Evolutionary conservation across 2,329 filamentous ascomycete species (phyloP).

Genomic region (Lachnellula arida): DNA sequence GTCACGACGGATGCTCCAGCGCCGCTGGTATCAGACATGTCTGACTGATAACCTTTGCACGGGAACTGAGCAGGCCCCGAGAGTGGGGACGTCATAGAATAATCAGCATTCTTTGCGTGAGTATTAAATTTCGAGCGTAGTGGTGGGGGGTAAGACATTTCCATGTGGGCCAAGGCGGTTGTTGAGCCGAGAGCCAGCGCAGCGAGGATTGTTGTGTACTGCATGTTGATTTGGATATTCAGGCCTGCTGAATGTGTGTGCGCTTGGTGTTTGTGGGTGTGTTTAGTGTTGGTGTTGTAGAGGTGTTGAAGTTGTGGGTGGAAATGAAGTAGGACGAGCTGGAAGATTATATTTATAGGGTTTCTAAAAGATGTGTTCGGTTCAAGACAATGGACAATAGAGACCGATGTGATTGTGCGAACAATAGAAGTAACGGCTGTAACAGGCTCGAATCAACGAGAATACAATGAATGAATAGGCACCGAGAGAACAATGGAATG

Average conservation of each 20-base stretch:
- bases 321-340: background rate
- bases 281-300: background rate
- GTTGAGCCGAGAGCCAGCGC: constrained; percentile 4
- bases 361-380: background rate
- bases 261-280: background rate
- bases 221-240: constrained; percentile 7
- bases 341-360: background rate
- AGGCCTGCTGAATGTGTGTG: background rate
- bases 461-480: background rate
- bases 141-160: constrained; percentile 12
- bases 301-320: background rate
- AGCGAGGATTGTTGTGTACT: constrained; percentile 4
- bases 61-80: constrained; percentile 10
- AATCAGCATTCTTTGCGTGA: constrained; percentile 5
- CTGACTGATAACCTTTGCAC: constrained; percentile 16
- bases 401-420: background rate
- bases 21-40: constrained; percentile 3
- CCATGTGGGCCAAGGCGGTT: constrained; percentile 11
- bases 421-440: background rate
- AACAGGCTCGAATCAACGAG: constrained; percentile 1
- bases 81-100: constrained; percentile 14
- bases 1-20: constrained; percentile 37
- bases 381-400: background rate
- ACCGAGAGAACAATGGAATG: background rate
- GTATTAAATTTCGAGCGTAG: constrained; percentile 12